Percentiles rank a stretch among this genome's conserved stretches.
These are phyloP conservation scores for Climacium dendroides DNA, from an alignment of 225 moss, liverwort and hornwort genomes.

Conservation along the genomic window DNA sequence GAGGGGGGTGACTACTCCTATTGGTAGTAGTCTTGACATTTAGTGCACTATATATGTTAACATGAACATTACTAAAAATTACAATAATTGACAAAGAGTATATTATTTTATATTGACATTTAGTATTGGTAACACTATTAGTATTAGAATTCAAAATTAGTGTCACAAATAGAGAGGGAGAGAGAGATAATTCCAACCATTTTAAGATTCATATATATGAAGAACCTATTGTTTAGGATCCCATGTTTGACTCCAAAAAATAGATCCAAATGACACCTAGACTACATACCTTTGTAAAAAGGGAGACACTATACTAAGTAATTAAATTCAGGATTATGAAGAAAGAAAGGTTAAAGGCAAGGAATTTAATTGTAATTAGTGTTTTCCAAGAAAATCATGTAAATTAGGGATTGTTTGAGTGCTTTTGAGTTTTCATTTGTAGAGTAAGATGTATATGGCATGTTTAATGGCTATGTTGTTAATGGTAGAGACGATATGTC, in stretches of 20 bases:
- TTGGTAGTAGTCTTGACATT: neutral
- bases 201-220: neutral
- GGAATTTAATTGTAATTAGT: neutral
- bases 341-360: accelerated
- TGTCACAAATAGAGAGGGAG: neutral
- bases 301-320: neutral
- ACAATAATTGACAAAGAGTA: neutral
- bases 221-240: accelerated
- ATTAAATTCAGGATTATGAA: neutral
- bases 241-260: neutral
- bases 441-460: accelerated
- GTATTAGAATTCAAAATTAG: neutral
- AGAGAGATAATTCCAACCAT: neutral
- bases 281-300: neutral
- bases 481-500: neutral
- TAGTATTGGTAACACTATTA: accelerated
- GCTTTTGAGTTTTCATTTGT: neutral
- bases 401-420: neutral
- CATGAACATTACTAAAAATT: neutral
- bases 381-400: neutral
- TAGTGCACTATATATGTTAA: neutral
- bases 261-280: neutral
- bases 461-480: neutral
- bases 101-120: neutral
- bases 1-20: no score